Percentiles rank a stretch among this genome's conserved stretches.
Conservation (phyloP, 345 rosid species). For the Eucalyptus viminalis region DNA sequence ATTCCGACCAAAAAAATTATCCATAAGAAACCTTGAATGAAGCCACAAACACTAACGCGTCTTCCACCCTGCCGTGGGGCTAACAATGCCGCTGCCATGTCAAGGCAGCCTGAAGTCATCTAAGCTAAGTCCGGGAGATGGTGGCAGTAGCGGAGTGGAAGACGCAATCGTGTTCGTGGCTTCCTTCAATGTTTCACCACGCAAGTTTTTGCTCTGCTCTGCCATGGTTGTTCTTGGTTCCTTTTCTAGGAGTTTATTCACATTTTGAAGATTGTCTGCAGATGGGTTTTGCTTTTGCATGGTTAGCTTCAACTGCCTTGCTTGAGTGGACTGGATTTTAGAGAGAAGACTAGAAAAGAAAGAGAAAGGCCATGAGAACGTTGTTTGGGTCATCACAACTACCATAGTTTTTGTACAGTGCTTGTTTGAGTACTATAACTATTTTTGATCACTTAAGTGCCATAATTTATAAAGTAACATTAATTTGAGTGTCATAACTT, state of each 20-base stretch:
- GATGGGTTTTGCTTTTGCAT: background rate
- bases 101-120: background rate
- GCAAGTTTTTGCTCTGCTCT: background rate
- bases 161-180: background rate
- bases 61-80: background rate
- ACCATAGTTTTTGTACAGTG: too few relatives aligned
- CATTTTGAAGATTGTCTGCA: background rate
- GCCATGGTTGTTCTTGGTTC: background rate
- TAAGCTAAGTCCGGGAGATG: background rate
- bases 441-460: too few relatives aligned
- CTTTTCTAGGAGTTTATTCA: background rate
- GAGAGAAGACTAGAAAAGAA: background rate
- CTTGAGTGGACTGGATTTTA: background rate
- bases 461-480: too few relatives aligned
- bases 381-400: background rate
- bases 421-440: too few relatives aligned
- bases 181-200: background rate
- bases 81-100: background rate
- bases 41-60: background rate
- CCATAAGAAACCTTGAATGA: background rate
- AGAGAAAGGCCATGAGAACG: too few relatives aligned
- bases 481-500: too few relatives aligned
- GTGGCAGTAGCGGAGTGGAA: background rate
- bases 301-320: background rate
- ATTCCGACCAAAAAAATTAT: too few relatives aligned